phyloP scores from a whole-genome alignment of 2,329 filamentous ascomycete species.

The Penicillium nordicum region DNA sequence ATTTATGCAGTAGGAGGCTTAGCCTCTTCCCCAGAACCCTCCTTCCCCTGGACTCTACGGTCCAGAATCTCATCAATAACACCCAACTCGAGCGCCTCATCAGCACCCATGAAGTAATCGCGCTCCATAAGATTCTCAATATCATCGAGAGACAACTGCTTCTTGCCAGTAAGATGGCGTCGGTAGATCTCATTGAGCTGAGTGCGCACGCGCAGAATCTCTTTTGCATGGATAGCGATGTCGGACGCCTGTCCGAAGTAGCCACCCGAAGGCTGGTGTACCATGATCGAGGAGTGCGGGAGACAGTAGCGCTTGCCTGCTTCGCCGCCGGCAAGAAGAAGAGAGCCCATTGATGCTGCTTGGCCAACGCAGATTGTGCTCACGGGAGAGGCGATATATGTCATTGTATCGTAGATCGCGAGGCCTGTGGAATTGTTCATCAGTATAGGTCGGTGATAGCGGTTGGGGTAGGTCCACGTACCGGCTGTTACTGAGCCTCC shows the following conservation, averaged over 20 bases:
- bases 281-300: constrained; percentile 93
- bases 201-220: constrained; percentile 81
- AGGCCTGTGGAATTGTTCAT: constrained; percentile 37
- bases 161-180: constrained; percentile 69
- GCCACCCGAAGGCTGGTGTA: constrained; percentile 87
- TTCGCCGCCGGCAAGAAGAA: constrained; percentile 82
- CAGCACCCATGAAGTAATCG: constrained; percentile 86
- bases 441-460: not conserved
- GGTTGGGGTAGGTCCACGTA: constrained; percentile 24
- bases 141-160: constrained; percentile 70
- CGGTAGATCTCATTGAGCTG: constrained; percentile 90
- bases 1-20: constrained; percentile 21
- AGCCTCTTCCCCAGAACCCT: constrained; percentile 21
- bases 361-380: constrained; percentile 94
- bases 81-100: constrained; percentile 84
- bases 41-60: constrained; percentile 32
- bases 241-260: constrained; percentile 68
- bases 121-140: constrained; percentile 96
- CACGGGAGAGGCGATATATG: constrained; percentile 88
- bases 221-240: constrained; percentile 94
- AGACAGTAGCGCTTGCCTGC: constrained; percentile 82
- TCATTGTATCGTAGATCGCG: constrained; percentile 98
- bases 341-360: constrained; percentile 89
- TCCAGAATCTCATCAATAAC: constrained; percentile 86
- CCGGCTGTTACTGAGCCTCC: constrained; percentile 87